These are phyloP conservation scores for Pseudisothecium myosuroides DNA, from an alignment of 225 moss, liverwort and hornwort genomes.

Conservation along the genomic window DNA sequence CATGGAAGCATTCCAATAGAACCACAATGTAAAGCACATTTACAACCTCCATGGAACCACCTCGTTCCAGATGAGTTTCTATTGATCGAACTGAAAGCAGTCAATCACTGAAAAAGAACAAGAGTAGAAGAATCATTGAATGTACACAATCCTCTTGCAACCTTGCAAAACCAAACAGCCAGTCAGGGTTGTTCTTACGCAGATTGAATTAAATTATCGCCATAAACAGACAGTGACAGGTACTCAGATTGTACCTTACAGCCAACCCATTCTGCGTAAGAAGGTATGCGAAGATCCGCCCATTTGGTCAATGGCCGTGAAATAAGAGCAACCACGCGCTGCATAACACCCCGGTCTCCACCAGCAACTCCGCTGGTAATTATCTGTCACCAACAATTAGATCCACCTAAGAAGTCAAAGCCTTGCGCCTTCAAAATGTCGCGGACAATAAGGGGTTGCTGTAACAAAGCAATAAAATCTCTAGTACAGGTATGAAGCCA, in stretches of 20 bases:
- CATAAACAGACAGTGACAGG: neutral
- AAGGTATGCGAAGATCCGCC: slow-evolving; percentile 87
- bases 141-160: neutral
- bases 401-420: neutral
- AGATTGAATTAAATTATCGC: neutral
- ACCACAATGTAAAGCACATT: neutral
- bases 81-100: neutral
- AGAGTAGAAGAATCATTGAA: neutral
- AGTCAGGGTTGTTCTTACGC: neutral
- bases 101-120: neutral
- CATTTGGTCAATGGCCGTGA: slow-evolving; percentile 72
- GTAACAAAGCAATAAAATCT: neutral
- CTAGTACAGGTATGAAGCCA: neutral
- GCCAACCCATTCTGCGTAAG: slow-evolving; percentile 98
- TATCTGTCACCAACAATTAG: slow-evolving; percentile 32
- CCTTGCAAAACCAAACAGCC: neutral
- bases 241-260: slow-evolving; percentile 46
- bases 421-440: neutral
- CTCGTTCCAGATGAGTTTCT: neutral
- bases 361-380: slow-evolving; percentile 83
- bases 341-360: slow-evolving; percentile 80
- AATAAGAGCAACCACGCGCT: slow-evolving; percentile 79
- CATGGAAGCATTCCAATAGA: neutral
- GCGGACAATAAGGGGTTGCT: neutral
- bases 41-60: neutral